Evolutionary conservation across 2,329 filamentous ascomycete species (phyloP).

Genomic region (Ceratocystiopsis minuta): DNA sequence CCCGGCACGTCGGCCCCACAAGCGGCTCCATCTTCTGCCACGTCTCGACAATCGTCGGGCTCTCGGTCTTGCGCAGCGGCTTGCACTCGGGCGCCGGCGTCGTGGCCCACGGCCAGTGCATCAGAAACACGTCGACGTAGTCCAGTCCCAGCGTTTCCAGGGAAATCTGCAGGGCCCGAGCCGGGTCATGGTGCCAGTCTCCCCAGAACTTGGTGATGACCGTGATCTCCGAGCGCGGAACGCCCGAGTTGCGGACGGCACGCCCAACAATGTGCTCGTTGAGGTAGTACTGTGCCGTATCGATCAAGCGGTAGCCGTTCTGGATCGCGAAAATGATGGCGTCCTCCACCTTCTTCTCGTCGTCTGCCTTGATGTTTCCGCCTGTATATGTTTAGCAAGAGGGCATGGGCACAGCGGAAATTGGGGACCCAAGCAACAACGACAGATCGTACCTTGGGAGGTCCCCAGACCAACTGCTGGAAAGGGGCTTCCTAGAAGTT

Average conservation of each 20-base stretch:
- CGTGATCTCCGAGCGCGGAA: constrained; percentile 40
- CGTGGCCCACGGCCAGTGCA: constrained; percentile 4
- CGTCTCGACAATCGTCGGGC: constrained; percentile 10
- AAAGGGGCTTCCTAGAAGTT: no score
- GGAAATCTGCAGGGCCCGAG: constrained; percentile 42
- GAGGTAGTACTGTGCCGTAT: constrained; percentile 44
- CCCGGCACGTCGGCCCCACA: constrained; percentile 31
- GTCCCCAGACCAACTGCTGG: no score
- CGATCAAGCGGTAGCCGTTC: constrained; percentile 34
- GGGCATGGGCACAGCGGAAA: no score
- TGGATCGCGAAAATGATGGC: no score
- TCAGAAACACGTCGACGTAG: constrained; percentile 7
- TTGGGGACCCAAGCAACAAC: no score
- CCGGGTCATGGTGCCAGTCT: no score
- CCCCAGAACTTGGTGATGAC: constrained; percentile 42
- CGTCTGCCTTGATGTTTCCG: no score
- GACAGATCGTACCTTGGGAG: no score
- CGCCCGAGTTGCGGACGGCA: constrained; percentile 31
- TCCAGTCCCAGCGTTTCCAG: constrained; percentile 29
- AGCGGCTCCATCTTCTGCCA: constrained; percentile 40
- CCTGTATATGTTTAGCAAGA: no score
- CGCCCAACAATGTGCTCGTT: constrained; percentile 45
- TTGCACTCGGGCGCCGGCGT: not conserved
- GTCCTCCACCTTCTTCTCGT: no score
- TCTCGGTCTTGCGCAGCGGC: not conserved